A percentile compares a stretch with the other conserved stretches of the same genome.
These are phyloP conservation scores for Auricularia cornea DNA, from an alignment of 768 basidiomycete genomes.

Conservation along the genomic window DNA sequence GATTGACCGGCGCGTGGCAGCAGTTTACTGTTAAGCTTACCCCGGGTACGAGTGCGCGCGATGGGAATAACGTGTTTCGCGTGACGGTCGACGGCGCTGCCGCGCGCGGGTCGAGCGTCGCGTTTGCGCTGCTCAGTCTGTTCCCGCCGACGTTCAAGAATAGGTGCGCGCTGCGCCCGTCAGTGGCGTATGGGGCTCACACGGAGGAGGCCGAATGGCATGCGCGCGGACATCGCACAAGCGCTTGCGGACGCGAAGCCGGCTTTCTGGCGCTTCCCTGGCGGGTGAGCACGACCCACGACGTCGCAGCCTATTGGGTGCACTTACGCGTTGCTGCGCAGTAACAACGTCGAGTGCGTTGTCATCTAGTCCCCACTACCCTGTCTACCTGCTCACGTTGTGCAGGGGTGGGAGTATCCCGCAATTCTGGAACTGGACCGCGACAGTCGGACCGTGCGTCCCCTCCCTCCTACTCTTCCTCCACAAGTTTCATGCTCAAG, in stretches of 20 bases:
- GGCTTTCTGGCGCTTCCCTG: constrained; percentile 58
- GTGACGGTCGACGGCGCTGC: constrained; percentile 40
- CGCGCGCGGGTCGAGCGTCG: constrained; percentile 35
- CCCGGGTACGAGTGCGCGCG: constrained; percentile 32
- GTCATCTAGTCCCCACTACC: no score
- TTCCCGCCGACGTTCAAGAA: constrained; percentile 64
- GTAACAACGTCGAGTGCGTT: not conserved
- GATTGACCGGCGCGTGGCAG: constrained; percentile 40
- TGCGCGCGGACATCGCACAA: constrained; percentile 56
- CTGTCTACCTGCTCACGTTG: no score
- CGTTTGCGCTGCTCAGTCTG: constrained; percentile 54
- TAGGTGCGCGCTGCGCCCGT: constrained; percentile 6
- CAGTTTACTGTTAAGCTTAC: constrained; percentile 36
- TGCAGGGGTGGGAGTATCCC: constrained; percentile 41
- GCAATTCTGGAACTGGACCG: constrained; percentile 59
- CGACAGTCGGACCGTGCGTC: constrained; percentile 43
- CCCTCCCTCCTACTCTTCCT: not conserved
- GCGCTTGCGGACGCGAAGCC: constrained; percentile 47
- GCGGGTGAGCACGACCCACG: constrained; percentile 32
- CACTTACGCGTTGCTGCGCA: no score
- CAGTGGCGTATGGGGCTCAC: no score
- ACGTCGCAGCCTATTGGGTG: no score
- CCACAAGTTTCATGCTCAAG: not conserved
- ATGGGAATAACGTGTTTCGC: constrained; percentile 42
- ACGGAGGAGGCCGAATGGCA: constrained; percentile 39